Conservation (phyloP, 441 rosid species). For the Populus hybrid region DNA sequence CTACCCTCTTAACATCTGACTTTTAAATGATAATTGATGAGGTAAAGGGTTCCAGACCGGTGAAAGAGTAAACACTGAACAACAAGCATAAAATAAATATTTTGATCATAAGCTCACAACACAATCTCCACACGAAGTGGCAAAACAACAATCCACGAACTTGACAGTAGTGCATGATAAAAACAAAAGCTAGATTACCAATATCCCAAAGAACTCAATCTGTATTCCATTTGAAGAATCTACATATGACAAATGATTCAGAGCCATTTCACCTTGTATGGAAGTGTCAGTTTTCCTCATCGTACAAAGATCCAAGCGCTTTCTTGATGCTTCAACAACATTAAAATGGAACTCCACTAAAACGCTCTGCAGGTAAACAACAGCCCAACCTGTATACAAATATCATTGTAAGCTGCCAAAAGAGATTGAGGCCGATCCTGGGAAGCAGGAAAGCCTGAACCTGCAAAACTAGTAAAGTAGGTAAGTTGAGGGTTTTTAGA, state of each 20-base stretch:
- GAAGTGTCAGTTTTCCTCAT: neutral
- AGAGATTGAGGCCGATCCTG: slow-evolving; percentile 32
- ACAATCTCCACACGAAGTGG: neutral
- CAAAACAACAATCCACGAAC: neutral
- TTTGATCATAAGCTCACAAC: neutral
- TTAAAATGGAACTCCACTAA: slow-evolving; percentile 22
- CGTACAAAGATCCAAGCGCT: neutral
- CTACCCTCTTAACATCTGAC: too few relatives aligned
- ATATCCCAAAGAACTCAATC: neutral
- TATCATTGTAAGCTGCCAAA: slow-evolving; percentile 38
- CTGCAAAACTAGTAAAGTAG: slow-evolving; percentile 35
- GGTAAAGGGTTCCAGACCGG: neutral
- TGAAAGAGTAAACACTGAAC: neutral
- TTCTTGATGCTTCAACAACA: slow-evolving; percentile 6
- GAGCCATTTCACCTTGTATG: neutral
- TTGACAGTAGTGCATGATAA: neutral
- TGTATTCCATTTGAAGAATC: neutral
- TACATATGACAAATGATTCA: neutral
- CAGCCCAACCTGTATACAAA: slow-evolving; percentile 41
- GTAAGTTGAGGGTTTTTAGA: slow-evolving; percentile 22
- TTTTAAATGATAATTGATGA: neutral
- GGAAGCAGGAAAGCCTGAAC: slow-evolving; percentile 43
- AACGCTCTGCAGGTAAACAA: slow-evolving; percentile 28
- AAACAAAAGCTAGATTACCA: neutral
- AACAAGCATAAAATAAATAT: neutral